A percentile compares a stretch with the other conserved stretches of the same genome.
Evolutionary conservation across 441 rosid genomes (phyloP).

Genomic region (Theobroma grandiflorum): DNA sequence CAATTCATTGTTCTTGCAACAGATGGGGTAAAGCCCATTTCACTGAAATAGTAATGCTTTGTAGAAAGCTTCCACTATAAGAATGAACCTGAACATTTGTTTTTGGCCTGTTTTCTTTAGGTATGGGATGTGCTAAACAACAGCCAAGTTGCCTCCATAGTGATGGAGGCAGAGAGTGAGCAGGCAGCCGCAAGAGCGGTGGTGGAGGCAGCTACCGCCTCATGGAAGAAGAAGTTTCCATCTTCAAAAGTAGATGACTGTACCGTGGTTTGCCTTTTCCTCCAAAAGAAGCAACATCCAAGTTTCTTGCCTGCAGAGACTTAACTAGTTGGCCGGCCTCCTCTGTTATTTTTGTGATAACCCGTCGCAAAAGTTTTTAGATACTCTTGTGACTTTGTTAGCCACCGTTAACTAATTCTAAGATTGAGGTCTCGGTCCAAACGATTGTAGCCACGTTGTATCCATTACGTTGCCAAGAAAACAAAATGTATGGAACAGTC

Average conservation of each 20-base stretch:
- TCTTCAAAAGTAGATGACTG: constrained; percentile 68
- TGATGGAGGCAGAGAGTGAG: constrained; percentile 49
- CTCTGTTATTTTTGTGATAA: not conserved
- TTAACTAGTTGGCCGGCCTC: not conserved
- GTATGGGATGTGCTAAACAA: constrained; percentile 89
- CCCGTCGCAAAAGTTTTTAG: not conserved
- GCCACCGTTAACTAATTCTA: not conserved
- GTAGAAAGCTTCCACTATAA: not conserved
- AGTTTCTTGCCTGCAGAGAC: not conserved
- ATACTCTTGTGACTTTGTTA: not conserved
- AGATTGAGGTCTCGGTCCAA: not conserved
- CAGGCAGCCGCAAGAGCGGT: constrained; percentile 62
- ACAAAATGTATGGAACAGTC: not conserved
- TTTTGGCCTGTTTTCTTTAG: constrained; percentile 29
- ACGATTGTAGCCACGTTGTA: not conserved
- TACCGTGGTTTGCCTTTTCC: constrained; percentile 68
- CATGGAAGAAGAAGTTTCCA: constrained; percentile 73
- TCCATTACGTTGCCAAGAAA: not conserved
- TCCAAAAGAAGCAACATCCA: constrained; percentile 42
- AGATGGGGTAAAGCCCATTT: constrained; percentile 66
- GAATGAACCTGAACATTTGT: not conserved
- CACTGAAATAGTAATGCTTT: not conserved
- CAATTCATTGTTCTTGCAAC: constrained; percentile 76
- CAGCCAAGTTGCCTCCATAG: constrained; percentile 62
- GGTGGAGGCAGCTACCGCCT: constrained; percentile 64